A percentile compares a stretch with the other conserved stretches of the same genome.
phyloP scores from a whole-genome alignment of 768 basidiomycete genomes.

The Russula virescens region DNA sequence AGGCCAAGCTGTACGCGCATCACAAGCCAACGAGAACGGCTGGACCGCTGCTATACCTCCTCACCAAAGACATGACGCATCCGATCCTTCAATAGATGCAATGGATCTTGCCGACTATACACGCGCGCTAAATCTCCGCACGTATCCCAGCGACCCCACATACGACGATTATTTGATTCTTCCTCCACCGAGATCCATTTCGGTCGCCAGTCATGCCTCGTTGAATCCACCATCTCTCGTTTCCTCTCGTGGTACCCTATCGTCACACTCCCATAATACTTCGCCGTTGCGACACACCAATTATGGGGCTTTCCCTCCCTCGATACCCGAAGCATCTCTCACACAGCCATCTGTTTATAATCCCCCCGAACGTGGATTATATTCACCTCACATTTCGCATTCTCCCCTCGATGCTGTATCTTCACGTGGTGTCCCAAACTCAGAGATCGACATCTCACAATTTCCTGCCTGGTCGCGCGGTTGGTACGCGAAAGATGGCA shows the following conservation, averaged over 20 bases:
- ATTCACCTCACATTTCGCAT: neutral
- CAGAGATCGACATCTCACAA: constrained; percentile 53
- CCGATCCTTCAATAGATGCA: constrained; percentile 63
- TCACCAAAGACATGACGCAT: constrained; percentile 38
- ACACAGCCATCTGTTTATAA: neutral
- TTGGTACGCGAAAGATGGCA: constrained; percentile 46
- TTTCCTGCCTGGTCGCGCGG: constrained; percentile 60
- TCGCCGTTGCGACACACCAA: constrained; percentile 22
- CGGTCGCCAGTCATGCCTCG: constrained; percentile 24
- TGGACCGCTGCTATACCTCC: constrained; percentile 21
- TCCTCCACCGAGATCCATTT: constrained; percentile 16
- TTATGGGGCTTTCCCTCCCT: constrained; percentile 46
- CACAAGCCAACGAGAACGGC: constrained; percentile 23
- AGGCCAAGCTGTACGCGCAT: constrained; percentile 23
- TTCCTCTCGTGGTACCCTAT: constrained; percentile 23
- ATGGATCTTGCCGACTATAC: constrained; percentile 71
- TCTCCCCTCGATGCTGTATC: constrained; percentile 9
- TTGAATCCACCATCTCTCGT: constrained; percentile 33
- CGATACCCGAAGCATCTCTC: constrained; percentile 30
- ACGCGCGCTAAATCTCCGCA: constrained; percentile 28
- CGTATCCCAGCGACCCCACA: constrained; percentile 23
- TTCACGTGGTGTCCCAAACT: constrained; percentile 27
- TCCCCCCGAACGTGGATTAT: neutral
- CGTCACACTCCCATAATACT: constrained; percentile 32
- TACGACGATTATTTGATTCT: constrained; percentile 32